These are phyloP conservation scores for Apiospora marii DNA, from an alignment of 2,329 filamentous ascomycete species.

Conservation along the genomic window DNA sequence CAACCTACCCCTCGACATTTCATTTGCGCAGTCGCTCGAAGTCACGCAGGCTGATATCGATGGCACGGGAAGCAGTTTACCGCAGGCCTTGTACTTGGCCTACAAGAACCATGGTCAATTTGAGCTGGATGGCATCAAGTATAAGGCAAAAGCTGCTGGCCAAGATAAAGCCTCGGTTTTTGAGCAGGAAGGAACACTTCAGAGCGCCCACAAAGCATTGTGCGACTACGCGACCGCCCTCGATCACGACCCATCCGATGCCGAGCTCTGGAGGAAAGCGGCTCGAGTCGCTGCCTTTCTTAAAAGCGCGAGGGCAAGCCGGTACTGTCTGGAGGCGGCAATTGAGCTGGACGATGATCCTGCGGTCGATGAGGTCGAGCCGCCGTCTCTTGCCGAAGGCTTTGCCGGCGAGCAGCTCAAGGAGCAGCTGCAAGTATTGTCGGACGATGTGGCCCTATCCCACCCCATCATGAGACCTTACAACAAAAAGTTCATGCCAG, in stretches of 20 bases:
- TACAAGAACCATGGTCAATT: constrained; percentile 98
- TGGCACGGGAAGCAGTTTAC: constrained; percentile 79
- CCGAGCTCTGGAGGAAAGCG: constrained; percentile 69
- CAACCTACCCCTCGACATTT: constrained; percentile 55
- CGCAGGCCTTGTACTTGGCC: constrained; percentile 89
- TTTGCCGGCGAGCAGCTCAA: constrained; percentile 70
- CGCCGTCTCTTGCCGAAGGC: constrained; percentile 68
- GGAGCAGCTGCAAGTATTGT: constrained; percentile 59
- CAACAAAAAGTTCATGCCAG: constrained; percentile 58
- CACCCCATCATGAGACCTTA: constrained; percentile 69
- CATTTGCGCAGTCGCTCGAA: constrained; percentile 60
- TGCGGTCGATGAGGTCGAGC: constrained; percentile 66
- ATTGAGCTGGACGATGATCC: constrained; percentile 74
- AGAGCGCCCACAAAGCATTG: constrained; percentile 55
- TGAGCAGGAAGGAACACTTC: constrained; percentile 46
- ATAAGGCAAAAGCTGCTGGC: constrained; percentile 50
- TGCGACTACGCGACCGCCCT: constrained; percentile 66
- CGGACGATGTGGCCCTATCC: constrained; percentile 63
- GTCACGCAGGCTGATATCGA: constrained; percentile 71
- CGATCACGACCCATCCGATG: constrained; percentile 72
- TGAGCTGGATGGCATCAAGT: constrained; percentile 75
- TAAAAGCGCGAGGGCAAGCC: constrained; percentile 62
- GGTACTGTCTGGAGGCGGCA: constrained; percentile 71
- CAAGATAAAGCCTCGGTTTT: constrained; percentile 43
- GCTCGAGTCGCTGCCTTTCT: constrained; percentile 66